Evolutionary conservation across 441 rosid genomes (phyloP).

Genomic region (Populus trichocarpa): DNA sequence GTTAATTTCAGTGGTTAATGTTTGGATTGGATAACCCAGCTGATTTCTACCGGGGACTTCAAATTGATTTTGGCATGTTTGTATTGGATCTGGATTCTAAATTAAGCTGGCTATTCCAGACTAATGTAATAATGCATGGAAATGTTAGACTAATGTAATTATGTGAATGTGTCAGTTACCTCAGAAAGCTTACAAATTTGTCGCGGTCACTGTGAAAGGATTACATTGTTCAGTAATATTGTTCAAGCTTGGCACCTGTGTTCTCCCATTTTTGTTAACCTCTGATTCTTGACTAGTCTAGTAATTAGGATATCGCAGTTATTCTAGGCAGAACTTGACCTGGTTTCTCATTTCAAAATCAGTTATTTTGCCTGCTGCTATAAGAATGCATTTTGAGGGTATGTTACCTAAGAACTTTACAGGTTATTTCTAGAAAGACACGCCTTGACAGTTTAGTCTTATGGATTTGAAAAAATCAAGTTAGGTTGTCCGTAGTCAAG

Average conservation of each 20-base stretch:
- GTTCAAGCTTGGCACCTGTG: no score
- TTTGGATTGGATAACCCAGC: not conserved
- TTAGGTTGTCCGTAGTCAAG: not conserved
- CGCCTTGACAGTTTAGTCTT: not conserved
- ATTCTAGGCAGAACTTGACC: not conserved
- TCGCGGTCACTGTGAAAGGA: not conserved
- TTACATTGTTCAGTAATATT: not conserved
- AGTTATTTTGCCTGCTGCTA: not conserved
- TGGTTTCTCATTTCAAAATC: not conserved
- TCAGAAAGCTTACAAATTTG: not conserved
- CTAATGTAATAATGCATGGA: not conserved
- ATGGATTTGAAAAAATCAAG: not conserved
- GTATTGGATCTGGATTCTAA: not conserved
- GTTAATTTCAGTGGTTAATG: not conserved
- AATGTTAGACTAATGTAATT: no score
- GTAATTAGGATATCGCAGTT: not conserved
- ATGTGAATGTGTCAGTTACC: not conserved
- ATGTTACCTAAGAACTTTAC: not conserved
- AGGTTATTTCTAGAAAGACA: not conserved
- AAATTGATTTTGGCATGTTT: not conserved
- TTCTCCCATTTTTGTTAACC: not conserved
- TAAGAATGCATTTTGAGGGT: not conserved
- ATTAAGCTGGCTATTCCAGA: not conserved
- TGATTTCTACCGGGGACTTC: not conserved
- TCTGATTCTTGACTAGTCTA: not conserved